Evolutionary conservation across 2,329 filamentous ascomycete genomes (phyloP).

Genomic region (Calonectria henricotiae): DNA sequence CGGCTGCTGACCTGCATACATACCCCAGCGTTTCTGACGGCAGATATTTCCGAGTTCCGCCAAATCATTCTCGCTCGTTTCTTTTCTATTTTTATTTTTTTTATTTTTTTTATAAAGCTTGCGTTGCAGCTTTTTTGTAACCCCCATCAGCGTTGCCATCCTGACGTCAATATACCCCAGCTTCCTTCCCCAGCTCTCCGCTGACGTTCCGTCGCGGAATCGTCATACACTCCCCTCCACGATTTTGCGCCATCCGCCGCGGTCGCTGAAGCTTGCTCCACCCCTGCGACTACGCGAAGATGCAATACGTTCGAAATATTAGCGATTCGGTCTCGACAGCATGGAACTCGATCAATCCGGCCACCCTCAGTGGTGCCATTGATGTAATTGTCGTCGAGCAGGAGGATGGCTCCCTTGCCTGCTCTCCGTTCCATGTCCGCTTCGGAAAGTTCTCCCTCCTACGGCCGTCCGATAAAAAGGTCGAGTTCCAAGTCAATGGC

Average conservation of each 20-base stretch:
- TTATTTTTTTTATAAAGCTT: background rate
- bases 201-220: conserved; percentile 29
- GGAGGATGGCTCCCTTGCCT: conserved; percentile 89
- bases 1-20: conserved; percentile 25
- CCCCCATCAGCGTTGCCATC: conserved; percentile 1
- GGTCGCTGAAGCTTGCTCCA: conserved; percentile 1
- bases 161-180: conserved; percentile 35
- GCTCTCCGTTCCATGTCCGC: conserved; percentile 97
- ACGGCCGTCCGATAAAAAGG: conserved; percentile 97
- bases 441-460: conserved; percentile 99
- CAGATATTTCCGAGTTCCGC: conserved; percentile 13
- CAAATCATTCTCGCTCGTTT: conserved; percentile 15
- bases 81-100: background rate
- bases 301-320: conserved; percentile 98
- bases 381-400: conserved; percentile 99
- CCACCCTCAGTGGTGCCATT: conserved; percentile 96
- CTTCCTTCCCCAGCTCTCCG: conserved; percentile 19
- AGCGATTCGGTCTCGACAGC: conserved; percentile 97
- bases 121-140: background rate
- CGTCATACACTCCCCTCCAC: conserved; percentile 25
- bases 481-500: conserved; percentile 97
- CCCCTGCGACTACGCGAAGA: conserved; percentile 61
- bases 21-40: conserved; percentile 27
- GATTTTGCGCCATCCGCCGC: conserved; percentile 1
- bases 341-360: conserved; percentile 99